Percentiles rank a stretch among this genome's conserved stretches.
Evolutionary conservation across 257 asterid genomes (phyloP).

Genomic region (Solanum microdontum): DNA sequence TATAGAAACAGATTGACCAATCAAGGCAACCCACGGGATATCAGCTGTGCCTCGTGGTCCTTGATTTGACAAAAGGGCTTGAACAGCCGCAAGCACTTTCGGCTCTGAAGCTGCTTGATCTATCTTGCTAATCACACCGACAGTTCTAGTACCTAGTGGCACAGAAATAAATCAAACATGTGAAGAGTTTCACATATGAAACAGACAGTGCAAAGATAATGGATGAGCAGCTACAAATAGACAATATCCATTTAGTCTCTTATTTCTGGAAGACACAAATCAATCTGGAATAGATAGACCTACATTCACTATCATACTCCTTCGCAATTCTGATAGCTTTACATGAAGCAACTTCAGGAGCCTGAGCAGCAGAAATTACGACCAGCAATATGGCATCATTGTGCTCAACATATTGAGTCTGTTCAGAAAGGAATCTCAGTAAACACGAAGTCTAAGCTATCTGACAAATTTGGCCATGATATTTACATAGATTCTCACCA

Average conservation of each 20-base stretch:
- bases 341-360: constrained; percentile 84
- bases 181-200: background rate
- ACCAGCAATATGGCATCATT: constrained; percentile 88
- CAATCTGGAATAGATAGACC: constrained; percentile 20
- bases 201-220: background rate
- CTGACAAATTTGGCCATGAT: background rate
- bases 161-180: background rate
- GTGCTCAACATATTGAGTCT: constrained; percentile 84
- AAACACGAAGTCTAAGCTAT: background rate
- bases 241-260: background rate
- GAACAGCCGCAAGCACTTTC: constrained; percentile 88
- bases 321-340: constrained; percentile 91
- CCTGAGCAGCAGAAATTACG: constrained; percentile 86
- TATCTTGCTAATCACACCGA: constrained; percentile 87
- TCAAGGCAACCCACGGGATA: constrained; percentile 97
- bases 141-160: constrained; percentile 72
- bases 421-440: constrained; percentile 8
- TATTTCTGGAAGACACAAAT: background rate
- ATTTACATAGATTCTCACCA: constrained; percentile 47
- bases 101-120: constrained; percentile 91
- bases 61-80: constrained; percentile 80
- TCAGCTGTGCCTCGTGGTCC: constrained; percentile 94
- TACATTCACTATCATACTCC: constrained; percentile 95
- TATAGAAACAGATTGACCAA: constrained; percentile 90
- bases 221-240: background rate